A percentile compares a stretch with the other conserved stretches of the same genome.
Evolutionary conservation across 331 rosid genomes (phyloP).

Genomic region (Malus hybrid): DNA sequence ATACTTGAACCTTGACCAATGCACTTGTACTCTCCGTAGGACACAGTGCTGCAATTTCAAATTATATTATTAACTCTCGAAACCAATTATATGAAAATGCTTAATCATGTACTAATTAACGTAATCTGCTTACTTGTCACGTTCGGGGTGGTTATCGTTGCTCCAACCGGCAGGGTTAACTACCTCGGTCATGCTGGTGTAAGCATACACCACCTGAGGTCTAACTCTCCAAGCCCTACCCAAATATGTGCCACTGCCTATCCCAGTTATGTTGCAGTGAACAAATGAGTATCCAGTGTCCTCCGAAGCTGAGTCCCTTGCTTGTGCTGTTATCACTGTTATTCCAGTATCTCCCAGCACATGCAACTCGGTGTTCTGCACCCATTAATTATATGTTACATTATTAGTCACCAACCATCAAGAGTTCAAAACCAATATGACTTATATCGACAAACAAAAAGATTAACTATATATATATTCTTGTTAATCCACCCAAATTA

Average conservation of each 20-base stretch:
- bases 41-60: conserved; percentile 26
- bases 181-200: conserved; percentile 18
- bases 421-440: neutral
- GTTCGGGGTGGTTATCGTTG: conserved; percentile 4
- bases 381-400: neutral
- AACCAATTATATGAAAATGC: neutral
- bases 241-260: conserved; percentile 22
- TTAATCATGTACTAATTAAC: neutral
- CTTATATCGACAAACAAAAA: neutral
- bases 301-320: conserved; percentile 22
- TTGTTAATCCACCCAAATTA: neutral
- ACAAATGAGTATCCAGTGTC: conserved; percentile 39
- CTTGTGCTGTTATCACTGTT: conserved; percentile 47
- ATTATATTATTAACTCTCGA: no score
- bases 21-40: conserved; percentile 45
- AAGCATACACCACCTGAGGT: conserved; percentile 39
- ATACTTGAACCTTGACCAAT: conserved; percentile 22
- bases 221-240: conserved; percentile 52
- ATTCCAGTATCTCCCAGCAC: conserved; percentile 13
- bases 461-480: neutral
- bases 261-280: conserved; percentile 43
- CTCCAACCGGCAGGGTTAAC: conserved; percentile 41
- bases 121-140: conserved; percentile 15
- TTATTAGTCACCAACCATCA: neutral
- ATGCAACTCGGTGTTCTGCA: conserved; percentile 28